Base-by-base conservation (phyloP, 805 yeast genomes). In the Candida hungchunana region DNA sequence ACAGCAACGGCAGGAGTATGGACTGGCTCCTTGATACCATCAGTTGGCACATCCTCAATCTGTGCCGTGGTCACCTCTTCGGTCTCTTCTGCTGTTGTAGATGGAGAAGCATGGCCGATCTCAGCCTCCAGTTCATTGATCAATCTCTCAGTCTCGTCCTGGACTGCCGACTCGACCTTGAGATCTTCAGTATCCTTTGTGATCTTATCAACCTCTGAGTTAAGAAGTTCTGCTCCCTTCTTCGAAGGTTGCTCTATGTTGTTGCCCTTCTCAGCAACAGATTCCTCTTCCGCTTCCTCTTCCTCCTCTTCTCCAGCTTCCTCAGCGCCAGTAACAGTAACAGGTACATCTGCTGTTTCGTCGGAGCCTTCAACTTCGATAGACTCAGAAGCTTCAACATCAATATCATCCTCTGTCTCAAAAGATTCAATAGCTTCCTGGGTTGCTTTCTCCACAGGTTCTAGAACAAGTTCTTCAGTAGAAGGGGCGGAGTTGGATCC, bases 131-230 rank as follows among this genome's bases (percentile, higher is more conserved):
- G 34, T 24, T 49, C 49, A 18, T 34, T 29, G 28, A 48, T 51
- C 22, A 50, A 29, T 14, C 46, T 41, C 28, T 49, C 54, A 4
- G 53, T 37, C 25, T 46, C 56, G 31, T 50, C 55, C n/a, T n/a
- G n/a, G n/a, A n/a, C n/a, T n/a, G n/a, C n/a, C n/a, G n/a, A n/a
- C n/a, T n/a, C n/a, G n/a, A n/a, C n/a, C n/a, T n/a, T n/a, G n/a
- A n/a, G n/a, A n/a, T 14, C 28, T 4, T 23, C 28, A 23, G 22
- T 12, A 20, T 22, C 27, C 14, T 40, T 19, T 7, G 27, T 13
- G 17, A 13, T n/a, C 17, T 31, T 16, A 18, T 4, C 23, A 29
- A 10, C 24, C 18, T 19, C 19, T 22, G 26, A 6, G 16, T 30
- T 27, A n/a, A n/a, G n/a, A n/a, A 12, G 24, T 21, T 21, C 24